These are phyloP conservation scores for Pseudogymnoascus verrucosus DNA, from an alignment of 2,329 filamentous ascomycete genomes.

Conservation along the genomic window DNA sequence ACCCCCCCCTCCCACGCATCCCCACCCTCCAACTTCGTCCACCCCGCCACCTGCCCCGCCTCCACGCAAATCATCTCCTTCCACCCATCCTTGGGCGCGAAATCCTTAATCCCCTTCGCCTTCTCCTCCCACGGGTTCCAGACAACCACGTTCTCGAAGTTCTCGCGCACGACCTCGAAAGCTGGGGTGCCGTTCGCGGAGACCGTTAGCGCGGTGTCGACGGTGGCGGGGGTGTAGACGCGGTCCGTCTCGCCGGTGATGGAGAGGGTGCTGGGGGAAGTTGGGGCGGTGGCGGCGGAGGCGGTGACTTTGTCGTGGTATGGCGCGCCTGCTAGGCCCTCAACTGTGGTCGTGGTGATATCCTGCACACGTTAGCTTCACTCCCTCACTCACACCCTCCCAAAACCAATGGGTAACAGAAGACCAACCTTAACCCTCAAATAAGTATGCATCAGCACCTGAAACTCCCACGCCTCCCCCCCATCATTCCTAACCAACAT, in stretches of 20 bases:
- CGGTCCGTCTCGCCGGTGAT: slow-evolving; percentile 75
- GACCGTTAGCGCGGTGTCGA: slow-evolving; percentile 52
- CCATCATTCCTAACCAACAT: slow-evolving; percentile 88
- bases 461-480: slow-evolving; percentile 75
- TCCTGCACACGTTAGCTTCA: slow-evolving; percentile 47
- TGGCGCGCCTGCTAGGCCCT: slow-evolving; percentile 65
- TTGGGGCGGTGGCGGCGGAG: slow-evolving; percentile 47
- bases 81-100: slow-evolving; percentile 81
- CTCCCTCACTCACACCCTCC: not conserved
- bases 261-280: slow-evolving; percentile 44
- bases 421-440: slow-evolving; percentile 64
- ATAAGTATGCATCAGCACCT: slow-evolving; percentile 88
- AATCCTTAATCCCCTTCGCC: slow-evolving; percentile 73
- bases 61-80: slow-evolving; percentile 94
- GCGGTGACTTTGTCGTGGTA: slow-evolving; percentile 79
- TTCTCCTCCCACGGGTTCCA: slow-evolving; percentile 97
- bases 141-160: slow-evolving; percentile 79
- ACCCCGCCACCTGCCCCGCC: slow-evolving; percentile 73
- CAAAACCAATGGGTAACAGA: not conserved
- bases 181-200: slow-evolving; percentile 53
- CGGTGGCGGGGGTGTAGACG: slow-evolving; percentile 67
- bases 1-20: slow-evolving; percentile 57
- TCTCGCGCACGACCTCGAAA: slow-evolving; percentile 74
- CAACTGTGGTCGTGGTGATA: slow-evolving; percentile 63
- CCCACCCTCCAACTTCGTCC: slow-evolving; percentile 78